These are phyloP conservation scores for Boletus rubescentipes DNA, from an alignment of 768 basidiomycete genomes.

Conservation along the genomic window DNA sequence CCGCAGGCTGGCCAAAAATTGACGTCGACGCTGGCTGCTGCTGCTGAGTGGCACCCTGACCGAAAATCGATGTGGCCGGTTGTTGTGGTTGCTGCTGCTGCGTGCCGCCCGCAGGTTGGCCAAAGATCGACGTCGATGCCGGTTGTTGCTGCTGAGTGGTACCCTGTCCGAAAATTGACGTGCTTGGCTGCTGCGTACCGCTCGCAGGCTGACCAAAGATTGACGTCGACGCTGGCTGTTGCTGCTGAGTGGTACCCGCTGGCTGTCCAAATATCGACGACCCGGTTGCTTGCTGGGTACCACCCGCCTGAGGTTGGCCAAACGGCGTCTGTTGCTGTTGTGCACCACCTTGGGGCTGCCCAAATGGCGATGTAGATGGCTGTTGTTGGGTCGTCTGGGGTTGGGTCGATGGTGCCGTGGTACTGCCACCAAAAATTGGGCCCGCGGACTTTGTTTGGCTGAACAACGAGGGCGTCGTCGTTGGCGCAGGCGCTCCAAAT, in stretches of 20 bases:
- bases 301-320: conserved; percentile 10
- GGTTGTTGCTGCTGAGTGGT: neutral
- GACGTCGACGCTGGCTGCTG: conserved; percentile 7
- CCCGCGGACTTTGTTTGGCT: conserved; percentile 33
- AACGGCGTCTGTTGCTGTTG: conserved; percentile 32
- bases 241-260: conserved; percentile 8
- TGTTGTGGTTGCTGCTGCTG: conserved; percentile 28
- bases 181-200: conserved; percentile 17
- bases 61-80: conserved; percentile 14
- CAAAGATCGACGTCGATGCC: conserved; percentile 21
- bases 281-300: conserved; percentile 1
- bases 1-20: conserved; percentile 9
- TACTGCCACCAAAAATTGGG: conserved; percentile 37
- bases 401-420: conserved; percentile 11
- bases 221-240: conserved; percentile 5
- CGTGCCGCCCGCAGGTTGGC: conserved; percentile 14
- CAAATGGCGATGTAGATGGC: conserved; percentile 35
- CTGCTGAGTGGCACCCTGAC: conserved; percentile 12
- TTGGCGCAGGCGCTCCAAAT: conserved; percentile 45
- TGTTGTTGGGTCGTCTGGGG: conserved; percentile 23
- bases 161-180: neutral
- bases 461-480: conserved; percentile 37
- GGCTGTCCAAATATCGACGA: conserved; percentile 15
- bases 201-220: conserved; percentile 10
- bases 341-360: conserved; percentile 25